Base-by-base conservation (phyloP, 2,329 filamentous ascomycete genomes). In the Capronia americana region DNA sequence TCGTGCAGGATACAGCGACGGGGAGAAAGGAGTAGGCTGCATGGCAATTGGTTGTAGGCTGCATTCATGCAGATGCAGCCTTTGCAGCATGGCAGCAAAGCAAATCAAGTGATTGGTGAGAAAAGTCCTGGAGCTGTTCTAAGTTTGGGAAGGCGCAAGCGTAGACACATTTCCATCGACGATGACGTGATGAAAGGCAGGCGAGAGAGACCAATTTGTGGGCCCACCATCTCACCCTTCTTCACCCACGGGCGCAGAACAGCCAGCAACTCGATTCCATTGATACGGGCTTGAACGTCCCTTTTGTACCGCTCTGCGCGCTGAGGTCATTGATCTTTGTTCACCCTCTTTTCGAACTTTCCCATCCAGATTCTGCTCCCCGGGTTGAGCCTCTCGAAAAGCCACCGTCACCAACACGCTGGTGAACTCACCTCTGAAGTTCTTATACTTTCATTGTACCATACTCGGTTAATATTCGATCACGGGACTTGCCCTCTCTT, bases 241-340 rank as follows among this genome's bases (percentile, higher is more conserved):
- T 26, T 51, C 48, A 5, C 20, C 48, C n/a, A 51, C 38, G 48
- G 11, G 38, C n/a, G 30, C 30, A 32, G 32, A 44, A 44, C n/a
- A 23, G 11, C 46, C 20, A 54, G 38, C 38, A 44, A 44, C 38
- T 20, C 38, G 17, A n/a, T 17, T 44, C 38, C 12, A 7, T n/a
- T 44, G 17, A 44, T 44, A 44, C 38, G 38, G 38, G 38, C 17
- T 30, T 55, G 41, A 8, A 14, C 34, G 14, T 53, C 50, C 38
- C 8, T 54, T 41, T 14, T 53, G 5, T 30, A 28, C 28, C n/a
- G n/a, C 46, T 55, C 55, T 57, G 53, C 54, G 48, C 34, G 32
- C 64, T 66, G 64, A 66, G 59, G 64, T 68, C 65, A 68, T 68
- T 61, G 61, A 56, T 56, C 46, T 67, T 61, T 61, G 32, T 53